A percentile compares a stretch with the other conserved stretches of the same genome.
phyloP scores from a whole-genome alignment of 495 filamentous ascomycete species.

The Pyrenula massariospora region DNA sequence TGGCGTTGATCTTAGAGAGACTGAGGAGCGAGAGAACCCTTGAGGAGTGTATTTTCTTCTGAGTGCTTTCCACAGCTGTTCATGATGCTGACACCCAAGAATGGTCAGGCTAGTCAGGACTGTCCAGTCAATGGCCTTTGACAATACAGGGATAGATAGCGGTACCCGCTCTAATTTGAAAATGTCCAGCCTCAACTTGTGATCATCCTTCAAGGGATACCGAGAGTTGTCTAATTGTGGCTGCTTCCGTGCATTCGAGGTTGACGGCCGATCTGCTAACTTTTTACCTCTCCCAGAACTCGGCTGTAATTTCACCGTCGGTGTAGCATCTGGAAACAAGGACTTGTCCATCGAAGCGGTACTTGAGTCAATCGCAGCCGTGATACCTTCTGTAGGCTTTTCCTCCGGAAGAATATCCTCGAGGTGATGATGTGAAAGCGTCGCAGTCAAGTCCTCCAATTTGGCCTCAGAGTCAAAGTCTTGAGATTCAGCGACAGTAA shows the following conservation, averaged over 20 bases:
- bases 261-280: neutral
- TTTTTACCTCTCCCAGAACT: neutral
- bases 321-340: neutral
- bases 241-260: neutral
- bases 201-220: slow-evolving; percentile 5
- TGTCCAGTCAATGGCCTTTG: slow-evolving; percentile 70
- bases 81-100: slow-evolving; percentile 66
- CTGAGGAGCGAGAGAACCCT: slow-evolving; percentile 2
- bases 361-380: neutral
- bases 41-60: slow-evolving; percentile 60
- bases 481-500: neutral
- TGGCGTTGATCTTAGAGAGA: slow-evolving; percentile 10
- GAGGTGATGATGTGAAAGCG: neutral
- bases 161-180: slow-evolving; percentile 78
- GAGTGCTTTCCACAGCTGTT: slow-evolving; percentile 71
- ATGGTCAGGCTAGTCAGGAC: slow-evolving; percentile 68
- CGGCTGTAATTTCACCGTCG: neutral
- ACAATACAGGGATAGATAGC: slow-evolving; percentile 55
- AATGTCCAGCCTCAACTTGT: slow-evolving; percentile 55
- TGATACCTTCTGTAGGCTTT: neutral
- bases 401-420: neutral
- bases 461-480: neutral
- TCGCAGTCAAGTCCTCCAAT: neutral
- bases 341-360: slow-evolving; percentile 3
- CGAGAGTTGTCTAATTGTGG: neutral